Percentiles rank a stretch among this genome's conserved stretches.
These are phyloP conservation scores for Pyrenochaeta sp. DNA, from an alignment of 2,329 filamentous ascomycete species.

Conservation along the genomic window DNA sequence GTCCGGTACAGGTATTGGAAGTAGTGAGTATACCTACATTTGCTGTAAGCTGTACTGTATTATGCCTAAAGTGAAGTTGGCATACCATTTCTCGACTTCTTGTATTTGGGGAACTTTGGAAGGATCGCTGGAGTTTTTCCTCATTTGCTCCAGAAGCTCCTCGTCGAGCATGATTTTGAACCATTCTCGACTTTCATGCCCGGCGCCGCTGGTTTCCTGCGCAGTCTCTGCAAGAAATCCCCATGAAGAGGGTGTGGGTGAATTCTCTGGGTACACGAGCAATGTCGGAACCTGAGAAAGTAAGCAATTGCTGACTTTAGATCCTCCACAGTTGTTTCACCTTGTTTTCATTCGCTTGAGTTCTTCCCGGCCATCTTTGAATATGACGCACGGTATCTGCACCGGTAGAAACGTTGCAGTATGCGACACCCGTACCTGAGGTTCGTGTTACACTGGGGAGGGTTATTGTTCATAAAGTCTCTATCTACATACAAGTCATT, in stretches of 20 bases:
- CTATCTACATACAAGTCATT: conserved; percentile 47
- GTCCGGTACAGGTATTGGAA: conserved; percentile 57
- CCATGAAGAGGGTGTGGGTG: conserved; percentile 56
- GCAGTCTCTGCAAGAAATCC: conserved; percentile 59
- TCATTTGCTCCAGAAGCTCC: conserved; percentile 44
- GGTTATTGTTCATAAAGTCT: no score
- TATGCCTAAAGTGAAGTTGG: conserved; percentile 1
- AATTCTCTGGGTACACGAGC: conserved; percentile 57
- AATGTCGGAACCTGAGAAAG: conserved; percentile 56
- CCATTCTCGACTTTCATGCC: conserved; percentile 57
- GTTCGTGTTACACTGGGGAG: not conserved
- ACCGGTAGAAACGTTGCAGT: conserved; percentile 44
- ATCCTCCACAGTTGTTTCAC: not conserved
- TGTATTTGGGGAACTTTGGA: conserved; percentile 44
- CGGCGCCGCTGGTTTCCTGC: conserved; percentile 49
- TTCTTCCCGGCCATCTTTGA: conserved; percentile 63
- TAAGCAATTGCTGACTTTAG: not conserved
- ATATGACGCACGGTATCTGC: conserved; percentile 40
- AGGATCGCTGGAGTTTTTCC: conserved; percentile 12
- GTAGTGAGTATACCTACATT: conserved; percentile 55
- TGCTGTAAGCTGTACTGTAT: conserved; percentile 50
- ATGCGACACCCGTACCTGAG: conserved; percentile 46
- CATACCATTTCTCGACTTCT: conserved; percentile 59
- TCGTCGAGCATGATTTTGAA: conserved; percentile 65
- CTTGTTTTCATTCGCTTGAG: conserved; percentile 63